These are phyloP conservation scores for Pyrenochaeta sp. DNA, from an alignment of 2,329 filamentous ascomycete species.

Conservation along the genomic window DNA sequence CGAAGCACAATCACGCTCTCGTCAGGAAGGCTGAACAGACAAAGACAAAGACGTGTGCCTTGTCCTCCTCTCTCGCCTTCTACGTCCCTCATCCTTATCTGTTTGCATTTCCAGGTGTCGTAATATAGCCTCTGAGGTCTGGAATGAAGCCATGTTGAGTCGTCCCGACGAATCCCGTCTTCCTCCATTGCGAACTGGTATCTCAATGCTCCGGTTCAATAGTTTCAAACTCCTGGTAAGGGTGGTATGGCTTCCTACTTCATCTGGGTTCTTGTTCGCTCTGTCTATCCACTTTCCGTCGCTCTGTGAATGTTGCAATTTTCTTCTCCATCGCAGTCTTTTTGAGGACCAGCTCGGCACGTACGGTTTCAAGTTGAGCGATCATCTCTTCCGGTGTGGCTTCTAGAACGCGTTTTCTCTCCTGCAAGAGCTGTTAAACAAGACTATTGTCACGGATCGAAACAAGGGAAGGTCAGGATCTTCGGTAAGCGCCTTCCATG, in stretches of 20 bases:
- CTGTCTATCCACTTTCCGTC: constrained; percentile 20
- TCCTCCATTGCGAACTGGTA: background rate
- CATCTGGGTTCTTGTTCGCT: constrained; percentile 17
- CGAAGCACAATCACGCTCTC: too few relatives aligned
- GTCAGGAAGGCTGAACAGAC: too few relatives aligned
- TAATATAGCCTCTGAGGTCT: too few relatives aligned
- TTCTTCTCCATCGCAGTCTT: constrained; percentile 65
- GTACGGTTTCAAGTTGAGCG: constrained; percentile 60
- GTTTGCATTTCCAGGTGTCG: too few relatives aligned
- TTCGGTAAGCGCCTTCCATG: background rate
- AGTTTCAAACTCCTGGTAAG: background rate
- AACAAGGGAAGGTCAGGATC: background rate
- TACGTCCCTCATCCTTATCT: too few relatives aligned
- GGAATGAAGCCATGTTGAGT: too few relatives aligned
- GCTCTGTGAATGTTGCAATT: constrained; percentile 49
- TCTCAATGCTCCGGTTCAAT: background rate
- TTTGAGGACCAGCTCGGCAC: constrained; percentile 60
- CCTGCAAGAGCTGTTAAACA: constrained; percentile 38
- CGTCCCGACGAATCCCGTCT: background rate
- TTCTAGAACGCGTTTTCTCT: constrained; percentile 58
- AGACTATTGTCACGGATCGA: too few relatives aligned
- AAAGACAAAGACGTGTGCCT: too few relatives aligned
- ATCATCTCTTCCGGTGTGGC: constrained; percentile 64
- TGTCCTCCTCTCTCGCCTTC: too few relatives aligned
- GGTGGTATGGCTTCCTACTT: background rate